phyloP scores from a whole-genome alignment of 163 green algal species.

The Chlorella variabilis region DNA sequence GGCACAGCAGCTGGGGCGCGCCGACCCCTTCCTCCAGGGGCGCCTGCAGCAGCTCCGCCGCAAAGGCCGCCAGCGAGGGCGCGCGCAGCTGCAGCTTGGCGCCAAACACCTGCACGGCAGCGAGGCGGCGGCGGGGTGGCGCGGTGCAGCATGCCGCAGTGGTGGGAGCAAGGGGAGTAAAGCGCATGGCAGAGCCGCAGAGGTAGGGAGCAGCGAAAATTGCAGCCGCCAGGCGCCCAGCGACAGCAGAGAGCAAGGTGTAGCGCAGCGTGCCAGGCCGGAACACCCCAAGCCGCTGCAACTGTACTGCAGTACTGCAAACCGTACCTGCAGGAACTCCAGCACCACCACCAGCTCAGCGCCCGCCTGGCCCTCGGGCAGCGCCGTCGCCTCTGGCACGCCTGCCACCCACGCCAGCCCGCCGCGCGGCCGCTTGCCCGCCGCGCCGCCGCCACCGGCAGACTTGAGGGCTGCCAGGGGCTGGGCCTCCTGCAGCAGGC shows the following conservation, averaged over 20 bases:
- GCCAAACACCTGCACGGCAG: conserved; percentile 49
- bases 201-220: too few species aligned
- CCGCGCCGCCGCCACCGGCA: not conserved
- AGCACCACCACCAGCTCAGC: conserved; percentile 58
- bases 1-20: conserved; percentile 11
- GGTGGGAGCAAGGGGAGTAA: too few species aligned
- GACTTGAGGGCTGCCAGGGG: conserved; percentile 18
- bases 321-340: conserved; percentile 57
- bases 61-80: conserved; percentile 17
- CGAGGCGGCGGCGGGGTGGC: not conserved
- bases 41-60: conserved; percentile 54
- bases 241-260: too few species aligned
- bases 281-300: not conserved
- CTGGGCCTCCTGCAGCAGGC: not conserved
- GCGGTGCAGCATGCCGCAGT: not conserved
- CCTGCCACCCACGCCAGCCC: conserved; percentile 3
- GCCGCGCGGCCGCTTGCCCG: conserved; percentile 13
- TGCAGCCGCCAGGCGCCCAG: too few species aligned
- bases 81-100: conserved; percentile 23
- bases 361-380: conserved; percentile 44
- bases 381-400: not conserved
- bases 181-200: too few species aligned
- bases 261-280: too few species aligned
- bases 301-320: not conserved
- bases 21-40: not conserved